Conservation (phyloP, 2,329 filamentous ascomycete genomes). For the Xylaria sp. region DNA sequence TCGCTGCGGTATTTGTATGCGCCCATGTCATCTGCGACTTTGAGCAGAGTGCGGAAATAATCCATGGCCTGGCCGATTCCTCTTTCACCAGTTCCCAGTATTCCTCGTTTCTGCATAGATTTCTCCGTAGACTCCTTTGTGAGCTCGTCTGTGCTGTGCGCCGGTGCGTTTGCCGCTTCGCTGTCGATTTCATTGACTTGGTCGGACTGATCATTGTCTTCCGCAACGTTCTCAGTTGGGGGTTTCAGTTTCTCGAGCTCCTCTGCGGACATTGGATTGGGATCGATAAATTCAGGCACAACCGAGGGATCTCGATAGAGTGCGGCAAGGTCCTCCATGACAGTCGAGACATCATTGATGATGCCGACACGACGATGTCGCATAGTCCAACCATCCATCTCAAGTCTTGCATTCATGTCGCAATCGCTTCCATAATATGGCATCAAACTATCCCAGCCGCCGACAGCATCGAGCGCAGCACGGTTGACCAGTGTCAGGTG, state of each 20-base stretch:
- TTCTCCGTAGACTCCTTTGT: not conserved
- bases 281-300: slow-evolving; percentile 30
- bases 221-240: slow-evolving; percentile 13
- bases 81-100: slow-evolving; percentile 7
- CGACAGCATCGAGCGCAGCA: slow-evolving; percentile 38
- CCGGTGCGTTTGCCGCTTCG: slow-evolving; percentile 1
- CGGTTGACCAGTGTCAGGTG: slow-evolving; percentile 45
- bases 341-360: slow-evolving; percentile 37
- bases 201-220: slow-evolving; percentile 1
- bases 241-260: slow-evolving; percentile 21
- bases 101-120: slow-evolving; percentile 10
- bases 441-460: slow-evolving; percentile 48
- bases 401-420: slow-evolving; percentile 40
- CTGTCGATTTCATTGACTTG: not conserved
- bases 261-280: slow-evolving; percentile 31
- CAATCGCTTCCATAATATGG: slow-evolving; percentile 48
- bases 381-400: slow-evolving; percentile 36
- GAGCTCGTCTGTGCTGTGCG: slow-evolving; percentile 9
- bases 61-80: slow-evolving; percentile 24
- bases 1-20: slow-evolving; percentile 28
- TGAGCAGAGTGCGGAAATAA: slow-evolving; percentile 29
- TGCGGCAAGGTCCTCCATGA: slow-evolving; percentile 35
- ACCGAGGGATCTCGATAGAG: slow-evolving; percentile 35
- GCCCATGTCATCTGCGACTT: slow-evolving; percentile 30
- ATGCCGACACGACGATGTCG: slow-evolving; percentile 33